Evolutionary conservation across 1,284 basidiomycete genomes (phyloP), one percentile per base, ranked within the genome.

Genomic region (Thelephora terrestris): DNA sequence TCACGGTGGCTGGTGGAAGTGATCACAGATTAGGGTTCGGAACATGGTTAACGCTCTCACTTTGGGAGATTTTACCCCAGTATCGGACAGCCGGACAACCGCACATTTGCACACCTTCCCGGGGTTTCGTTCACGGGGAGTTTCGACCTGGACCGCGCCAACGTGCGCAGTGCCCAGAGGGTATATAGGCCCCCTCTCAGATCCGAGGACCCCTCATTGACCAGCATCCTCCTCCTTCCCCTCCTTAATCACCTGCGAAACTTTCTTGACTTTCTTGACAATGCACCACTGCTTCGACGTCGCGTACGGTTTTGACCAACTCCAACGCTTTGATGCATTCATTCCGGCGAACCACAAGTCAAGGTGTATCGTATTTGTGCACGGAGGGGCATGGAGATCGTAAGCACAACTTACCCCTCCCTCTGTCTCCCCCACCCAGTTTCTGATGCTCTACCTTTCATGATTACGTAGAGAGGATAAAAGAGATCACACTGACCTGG

Each of bases 311-410:
- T 23, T 25, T 18, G 39, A 42, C 39, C 14, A 25, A 23, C 39
- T 42, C 20, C 39, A 42, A 20, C 39, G 39, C 12, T 42, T 42
- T 20, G 39, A 42, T 18, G 39, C 39, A 42, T 42, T 23, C 16
- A 21, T 20, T n/a, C 21, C 21, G 3, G 21, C 39, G 21, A 42
- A 25, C 21, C 39, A 42, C 25, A 42, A 25, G n/a, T 16, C 20
- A 21, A 42, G 5, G 21, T 42, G 20, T 21, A 21, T 68, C 20
- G 49, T 69, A 32, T 74, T 85, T 56, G 67, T 88, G 16, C 86
- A 89, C 57, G 87, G 87, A 32, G 86, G 86, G 36, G 87, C 86
- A 32, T 90, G 86, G 86, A 68, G 78, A 57, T 64, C 76, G 85
- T 85, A 58, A 70, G 81, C 62, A 20, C 21, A 43, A 6, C 7